phyloP scores from a whole-genome alignment of 202 grass and related monocot genomes.

The Cymbopogon flexuosus region DNA sequence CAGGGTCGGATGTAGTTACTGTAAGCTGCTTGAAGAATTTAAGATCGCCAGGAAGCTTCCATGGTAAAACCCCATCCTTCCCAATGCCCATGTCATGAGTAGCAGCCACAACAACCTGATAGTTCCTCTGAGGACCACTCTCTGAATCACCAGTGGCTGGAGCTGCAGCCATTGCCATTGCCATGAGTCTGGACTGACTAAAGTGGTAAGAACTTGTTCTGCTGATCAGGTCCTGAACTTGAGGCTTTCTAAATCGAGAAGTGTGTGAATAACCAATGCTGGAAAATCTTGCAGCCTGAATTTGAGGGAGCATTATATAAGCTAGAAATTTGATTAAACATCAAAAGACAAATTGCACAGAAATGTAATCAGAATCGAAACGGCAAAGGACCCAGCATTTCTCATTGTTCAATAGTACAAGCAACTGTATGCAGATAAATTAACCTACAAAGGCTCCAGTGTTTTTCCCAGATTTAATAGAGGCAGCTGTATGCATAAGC shows the following conservation, averaged over 20 bases:
- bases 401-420: background rate
- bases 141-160: background rate
- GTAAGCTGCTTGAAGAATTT: constrained; percentile 84
- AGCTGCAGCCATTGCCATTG: constrained; percentile 22
- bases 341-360: background rate
- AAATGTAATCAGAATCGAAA: background rate
- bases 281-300: constrained; percentile 18
- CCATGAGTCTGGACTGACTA: background rate
- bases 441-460: too few species aligned
- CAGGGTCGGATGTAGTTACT: constrained; percentile 46
- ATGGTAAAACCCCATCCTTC: constrained; percentile 67
- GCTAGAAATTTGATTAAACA: background rate
- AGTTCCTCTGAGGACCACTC: constrained; percentile 41
- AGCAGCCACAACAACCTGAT: constrained; percentile 69
- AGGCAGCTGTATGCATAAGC: too few species aligned
- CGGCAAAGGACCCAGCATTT: background rate
- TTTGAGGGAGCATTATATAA: constrained; percentile 12
- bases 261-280: background rate
- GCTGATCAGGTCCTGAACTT: background rate
- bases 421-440: too few species aligned
- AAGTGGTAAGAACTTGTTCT: background rate
- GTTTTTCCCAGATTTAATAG: too few species aligned
- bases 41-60: constrained; percentile 64
- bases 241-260: background rate
- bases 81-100: constrained; percentile 76